A percentile compares a stretch with the other conserved stretches of the same genome.
Conservation (phyloP, 495 filamentous ascomycete genomes). For the Aspergillus campestris region DNA sequence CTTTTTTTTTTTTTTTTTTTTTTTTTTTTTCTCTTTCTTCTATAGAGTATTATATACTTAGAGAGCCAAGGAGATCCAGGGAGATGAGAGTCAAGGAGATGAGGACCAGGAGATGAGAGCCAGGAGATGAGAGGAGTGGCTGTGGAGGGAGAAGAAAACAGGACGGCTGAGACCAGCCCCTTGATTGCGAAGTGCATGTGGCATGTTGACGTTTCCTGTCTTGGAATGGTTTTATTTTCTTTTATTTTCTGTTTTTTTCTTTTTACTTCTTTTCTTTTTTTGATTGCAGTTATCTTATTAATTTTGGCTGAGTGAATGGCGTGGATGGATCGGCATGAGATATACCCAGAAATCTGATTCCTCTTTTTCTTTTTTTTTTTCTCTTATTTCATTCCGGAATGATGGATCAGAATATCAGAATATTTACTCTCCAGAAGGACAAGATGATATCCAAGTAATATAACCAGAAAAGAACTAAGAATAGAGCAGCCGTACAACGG, state of each 20-base stretch:
- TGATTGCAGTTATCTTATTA: too few relatives aligned
- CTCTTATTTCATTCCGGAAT: background rate
- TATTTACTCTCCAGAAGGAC: too few relatives aligned
- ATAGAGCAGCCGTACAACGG: too few relatives aligned
- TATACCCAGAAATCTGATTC: constrained; percentile 1
- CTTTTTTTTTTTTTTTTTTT: background rate
- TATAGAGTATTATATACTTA: background rate
- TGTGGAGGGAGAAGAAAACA: too few relatives aligned
- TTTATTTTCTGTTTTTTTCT: background rate
- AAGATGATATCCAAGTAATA: too few relatives aligned
- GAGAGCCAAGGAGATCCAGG: background rate
- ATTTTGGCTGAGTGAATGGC: background rate
- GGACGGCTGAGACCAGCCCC: background rate
- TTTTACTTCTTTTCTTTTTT: constrained; percentile 1
- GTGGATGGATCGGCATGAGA: constrained; percentile 1
- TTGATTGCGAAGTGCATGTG: background rate
- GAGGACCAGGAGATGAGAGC: too few relatives aligned
- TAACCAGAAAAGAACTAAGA: too few relatives aligned
- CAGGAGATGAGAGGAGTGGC: too few relatives aligned
- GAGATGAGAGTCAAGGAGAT: too few relatives aligned
- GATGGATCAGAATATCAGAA: too few relatives aligned
- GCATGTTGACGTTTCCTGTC: too few relatives aligned
- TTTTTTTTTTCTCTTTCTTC: background rate
- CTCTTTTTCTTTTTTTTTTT: background rate
- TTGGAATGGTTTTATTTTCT: background rate